Conservation (phyloP, 2,329 filamentous ascomycete genomes). For the Ophiosphaerella herpotricha region DNA sequence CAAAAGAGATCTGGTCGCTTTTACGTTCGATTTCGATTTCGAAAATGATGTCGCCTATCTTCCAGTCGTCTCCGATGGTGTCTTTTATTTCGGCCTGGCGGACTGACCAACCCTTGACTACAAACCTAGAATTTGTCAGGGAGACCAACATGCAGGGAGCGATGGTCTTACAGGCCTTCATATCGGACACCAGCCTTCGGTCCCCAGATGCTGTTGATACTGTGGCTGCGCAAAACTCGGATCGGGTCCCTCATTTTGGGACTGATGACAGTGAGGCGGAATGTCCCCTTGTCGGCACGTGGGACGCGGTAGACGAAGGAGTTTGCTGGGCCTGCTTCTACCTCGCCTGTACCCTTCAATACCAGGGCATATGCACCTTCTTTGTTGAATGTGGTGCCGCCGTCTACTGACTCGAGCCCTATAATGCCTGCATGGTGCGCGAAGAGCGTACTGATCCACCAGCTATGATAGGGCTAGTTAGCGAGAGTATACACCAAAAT, state of each 20-base stretch:
- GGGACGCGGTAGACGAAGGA: slow-evolving; percentile 50
- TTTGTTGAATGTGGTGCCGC: slow-evolving; percentile 50
- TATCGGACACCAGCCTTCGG: slow-evolving; percentile 55
- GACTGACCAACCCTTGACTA: slow-evolving; percentile 49
- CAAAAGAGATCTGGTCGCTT: slow-evolving; percentile 38
- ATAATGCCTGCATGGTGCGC: slow-evolving; percentile 56
- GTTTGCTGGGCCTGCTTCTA: slow-evolving; percentile 39
- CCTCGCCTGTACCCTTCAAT: slow-evolving; percentile 47
- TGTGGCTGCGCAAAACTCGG: slow-evolving; percentile 52
- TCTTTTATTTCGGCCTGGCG: slow-evolving; percentile 26
- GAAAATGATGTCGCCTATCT: slow-evolving; percentile 40
- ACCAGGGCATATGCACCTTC: slow-evolving; percentile 53
- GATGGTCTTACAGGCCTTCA: slow-evolving; percentile 51
- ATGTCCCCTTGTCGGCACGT: slow-evolving; percentile 49
- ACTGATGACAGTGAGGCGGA: slow-evolving; percentile 50
- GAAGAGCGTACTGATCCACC: slow-evolving; percentile 57
- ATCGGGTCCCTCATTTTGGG: slow-evolving; percentile 48
- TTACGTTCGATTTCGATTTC: slow-evolving; percentile 47
- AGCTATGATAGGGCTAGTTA: slow-evolving; percentile 44
- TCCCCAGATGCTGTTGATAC: slow-evolving; percentile 50
- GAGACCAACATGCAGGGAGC: background rate
- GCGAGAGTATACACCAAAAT: background rate
- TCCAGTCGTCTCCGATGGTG: slow-evolving; percentile 16
- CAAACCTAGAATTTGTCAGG: slow-evolving; percentile 20
- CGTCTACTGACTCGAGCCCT: slow-evolving; percentile 47